Evolutionary conservation across 2,329 filamentous ascomycete genomes (phyloP).

Genomic region (Alternaria sp.): DNA sequence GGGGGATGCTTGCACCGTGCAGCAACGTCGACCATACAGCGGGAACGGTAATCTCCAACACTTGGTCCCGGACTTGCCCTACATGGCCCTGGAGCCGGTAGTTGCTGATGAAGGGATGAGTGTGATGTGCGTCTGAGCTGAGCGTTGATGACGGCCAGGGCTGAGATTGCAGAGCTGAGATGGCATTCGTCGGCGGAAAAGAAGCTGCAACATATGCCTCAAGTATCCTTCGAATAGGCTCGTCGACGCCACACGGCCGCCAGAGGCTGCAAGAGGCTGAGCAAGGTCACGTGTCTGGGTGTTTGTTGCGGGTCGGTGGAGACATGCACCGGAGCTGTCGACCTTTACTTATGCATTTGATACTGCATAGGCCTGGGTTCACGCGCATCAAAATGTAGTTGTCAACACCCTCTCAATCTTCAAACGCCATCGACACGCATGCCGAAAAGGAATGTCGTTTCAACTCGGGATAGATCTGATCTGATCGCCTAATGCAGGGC

Average conservation of each 20-base stretch:
- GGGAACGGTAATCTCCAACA: constrained; percentile 17
- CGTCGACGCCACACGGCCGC: constrained; percentile 2
- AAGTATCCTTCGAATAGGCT: constrained; percentile 3
- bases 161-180: not conserved
- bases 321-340: not conserved
- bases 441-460: not conserved
- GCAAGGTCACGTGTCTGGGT: constrained; percentile 3
- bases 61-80: constrained; percentile 7
- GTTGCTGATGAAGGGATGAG: not conserved
- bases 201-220: constrained; percentile 17
- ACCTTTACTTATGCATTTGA: not conserved
- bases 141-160: constrained; percentile 6
- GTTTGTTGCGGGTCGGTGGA: not conserved
- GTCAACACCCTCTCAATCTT: not conserved
- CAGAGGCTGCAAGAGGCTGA: constrained; percentile 11
- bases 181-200: constrained; percentile 2
- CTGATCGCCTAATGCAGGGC: constrained; percentile 17
- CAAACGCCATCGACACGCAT: not conserved
- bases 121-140: constrained; percentile 5
- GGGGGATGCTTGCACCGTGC: constrained; percentile 25
- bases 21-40: constrained; percentile 10
- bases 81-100: constrained; percentile 13
- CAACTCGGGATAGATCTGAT: constrained; percentile 4
- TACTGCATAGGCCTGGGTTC: not conserved
- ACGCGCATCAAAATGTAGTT: not conserved